These are phyloP conservation scores for Phytophthora europaea DNA, from an alignment of 352 stramenopile species.

Conservation along the genomic window DNA sequence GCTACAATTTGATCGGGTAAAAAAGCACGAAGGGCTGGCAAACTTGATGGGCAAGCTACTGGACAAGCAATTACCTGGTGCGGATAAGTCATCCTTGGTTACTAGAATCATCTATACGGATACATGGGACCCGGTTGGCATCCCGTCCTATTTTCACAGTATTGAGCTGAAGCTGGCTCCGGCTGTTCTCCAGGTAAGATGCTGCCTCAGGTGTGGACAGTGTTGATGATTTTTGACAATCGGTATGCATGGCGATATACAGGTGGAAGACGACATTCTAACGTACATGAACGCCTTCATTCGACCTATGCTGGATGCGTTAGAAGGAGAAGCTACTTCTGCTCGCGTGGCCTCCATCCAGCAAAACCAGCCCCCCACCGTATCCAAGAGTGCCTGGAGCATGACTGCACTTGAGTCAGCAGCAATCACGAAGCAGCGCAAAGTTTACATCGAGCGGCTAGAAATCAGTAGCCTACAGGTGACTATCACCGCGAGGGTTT, in stretches of 20 bases:
- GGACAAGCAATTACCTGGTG: conserved; percentile 50
- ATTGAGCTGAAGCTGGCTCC: conserved; percentile 69
- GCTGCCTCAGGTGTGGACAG: neutral
- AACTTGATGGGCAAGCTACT: conserved; percentile 47
- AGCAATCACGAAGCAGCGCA: conserved; percentile 53
- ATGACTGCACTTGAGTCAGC: conserved; percentile 26
- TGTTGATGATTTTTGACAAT: conserved; percentile 3
- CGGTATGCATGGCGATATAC: conserved; percentile 1
- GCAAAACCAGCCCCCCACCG: neutral
- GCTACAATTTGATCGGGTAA: conserved; percentile 44
- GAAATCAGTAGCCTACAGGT: conserved; percentile 67
- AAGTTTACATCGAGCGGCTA: conserved; percentile 73
- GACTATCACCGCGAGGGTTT: conserved; percentile 81
- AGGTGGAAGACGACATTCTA: conserved; percentile 70
- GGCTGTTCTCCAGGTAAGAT: conserved; percentile 72
- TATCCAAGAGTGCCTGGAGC: conserved; percentile 29
- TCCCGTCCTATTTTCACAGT: conserved; percentile 77
- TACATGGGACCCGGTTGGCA: conserved; percentile 49
- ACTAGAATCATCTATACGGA: conserved; percentile 67
- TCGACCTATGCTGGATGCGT: conserved; percentile 50
- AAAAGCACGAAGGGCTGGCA: conserved; percentile 51
- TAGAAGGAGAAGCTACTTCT: conserved; percentile 33
- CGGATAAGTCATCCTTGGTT: conserved; percentile 41
- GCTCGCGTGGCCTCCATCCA: neutral
- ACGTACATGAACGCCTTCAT: conserved; percentile 57